Evolutionary conservation across 345 rosid genomes (phyloP).

Genomic region (Pseudoturritis turrita): DNA sequence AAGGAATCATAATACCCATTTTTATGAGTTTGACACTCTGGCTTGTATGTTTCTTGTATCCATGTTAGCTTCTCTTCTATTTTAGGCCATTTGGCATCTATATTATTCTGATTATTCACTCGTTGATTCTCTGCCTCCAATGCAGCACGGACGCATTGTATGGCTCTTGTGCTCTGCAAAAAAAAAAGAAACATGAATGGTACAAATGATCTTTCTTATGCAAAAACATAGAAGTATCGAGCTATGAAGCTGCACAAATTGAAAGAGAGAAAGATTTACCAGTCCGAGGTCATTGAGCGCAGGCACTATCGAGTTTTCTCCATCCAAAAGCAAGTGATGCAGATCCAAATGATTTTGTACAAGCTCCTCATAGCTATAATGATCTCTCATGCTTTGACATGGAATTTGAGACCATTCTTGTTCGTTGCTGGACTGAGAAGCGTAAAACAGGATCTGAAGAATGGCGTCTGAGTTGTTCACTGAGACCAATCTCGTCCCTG

Average conservation of each 20-base stretch:
- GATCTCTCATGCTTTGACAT: conserved; percentile 42
- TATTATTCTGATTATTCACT: conserved; percentile 24
- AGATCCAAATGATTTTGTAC: conserved; percentile 33
- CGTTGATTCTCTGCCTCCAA: conserved; percentile 53
- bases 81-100: neutral
- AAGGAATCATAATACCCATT: conserved; percentile 64
- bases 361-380: conserved; percentile 38
- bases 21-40: conserved; percentile 25
- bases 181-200: neutral
- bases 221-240: neutral
- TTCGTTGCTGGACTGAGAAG: conserved; percentile 44
- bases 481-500: conserved; percentile 42
- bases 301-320: neutral
- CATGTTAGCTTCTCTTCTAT: neutral
- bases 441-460: conserved; percentile 65
- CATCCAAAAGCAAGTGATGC: conserved; percentile 36
- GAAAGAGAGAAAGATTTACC: conserved; percentile 40
- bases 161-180: conserved; percentile 53
- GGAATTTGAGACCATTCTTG: conserved; percentile 34
- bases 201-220: neutral
- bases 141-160: conserved; percentile 57
- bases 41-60: conserved; percentile 37
- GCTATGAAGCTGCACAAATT: neutral
- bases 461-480: conserved; percentile 66
- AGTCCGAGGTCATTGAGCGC: conserved; percentile 56